These are phyloP conservation scores for Fusarium concolor DNA, from an alignment of 2,329 filamentous ascomycete genomes.

Conservation along the genomic window DNA sequence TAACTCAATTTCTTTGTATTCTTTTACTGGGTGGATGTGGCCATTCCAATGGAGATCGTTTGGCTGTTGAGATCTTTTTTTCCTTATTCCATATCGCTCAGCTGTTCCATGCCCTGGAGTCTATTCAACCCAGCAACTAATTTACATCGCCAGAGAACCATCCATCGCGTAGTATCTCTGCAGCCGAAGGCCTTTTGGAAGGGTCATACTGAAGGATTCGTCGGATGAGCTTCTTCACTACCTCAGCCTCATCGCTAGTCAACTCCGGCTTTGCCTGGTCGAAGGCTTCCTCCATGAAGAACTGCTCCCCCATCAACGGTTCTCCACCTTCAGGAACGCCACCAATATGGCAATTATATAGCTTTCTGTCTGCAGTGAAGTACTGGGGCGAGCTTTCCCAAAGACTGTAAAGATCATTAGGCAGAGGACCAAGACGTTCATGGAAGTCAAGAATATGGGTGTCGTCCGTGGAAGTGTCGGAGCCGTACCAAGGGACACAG, in stretches of 20 bases:
- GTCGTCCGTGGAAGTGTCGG: background rate
- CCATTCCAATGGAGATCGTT: no score
- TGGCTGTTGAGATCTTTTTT: no score
- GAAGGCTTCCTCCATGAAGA: constrained; percentile 18
- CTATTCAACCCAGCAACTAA: no score
- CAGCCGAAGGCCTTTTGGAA: background rate
- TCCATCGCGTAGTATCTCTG: background rate
- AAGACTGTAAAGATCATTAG: background rate
- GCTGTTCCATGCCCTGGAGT: no score
- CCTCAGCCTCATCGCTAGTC: background rate
- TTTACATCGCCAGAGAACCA: no score
- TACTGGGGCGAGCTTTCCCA: constrained; percentile 15
- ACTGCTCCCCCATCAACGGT: background rate
- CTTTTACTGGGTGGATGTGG: no score
- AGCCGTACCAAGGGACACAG: background rate
- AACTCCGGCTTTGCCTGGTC: background rate
- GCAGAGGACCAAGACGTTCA: background rate
- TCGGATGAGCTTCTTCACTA: background rate
- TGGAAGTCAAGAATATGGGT: background rate
- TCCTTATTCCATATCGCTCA: no score
- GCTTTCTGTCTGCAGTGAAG: constrained; percentile 5
- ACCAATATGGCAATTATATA: constrained; percentile 13
- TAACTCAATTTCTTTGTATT: no score
- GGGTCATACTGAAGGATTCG: background rate
- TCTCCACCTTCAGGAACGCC: constrained; percentile 4